Base-by-base conservation (phyloP, 2,329 filamentous ascomycete species). In the Colletotrichum sp. region DNA sequence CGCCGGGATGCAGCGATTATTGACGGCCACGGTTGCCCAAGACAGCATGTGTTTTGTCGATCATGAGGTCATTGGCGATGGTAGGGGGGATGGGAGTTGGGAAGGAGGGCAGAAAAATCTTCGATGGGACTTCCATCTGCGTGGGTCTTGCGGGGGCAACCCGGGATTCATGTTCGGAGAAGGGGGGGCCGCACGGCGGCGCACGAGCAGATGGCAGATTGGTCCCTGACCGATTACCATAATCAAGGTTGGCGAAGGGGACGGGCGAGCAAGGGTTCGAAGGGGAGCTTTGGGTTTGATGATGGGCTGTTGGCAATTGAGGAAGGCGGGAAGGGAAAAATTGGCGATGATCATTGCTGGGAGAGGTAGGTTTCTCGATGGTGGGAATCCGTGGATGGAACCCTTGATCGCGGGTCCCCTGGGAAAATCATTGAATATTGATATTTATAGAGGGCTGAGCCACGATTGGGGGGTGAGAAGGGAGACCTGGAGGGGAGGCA, bases 61-160 rank as follows among this genome's bases (percentile, higher is more conserved):
- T 77, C 72, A 77, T 77, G 75, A 77, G 72, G 72, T 77, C 75
- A 77, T 77, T 65, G 55, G 59, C n/a, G 52, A 67, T 67, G 59
- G n/a, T 30, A 63, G n/a, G 60, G 52, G 16, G 67, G 28, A 72
- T 66, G 64, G 60, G 28, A 57, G 52, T 59, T 68, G 60, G 57
- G 30, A 71, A n/a, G 39, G 39, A n/a, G 62, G 66, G 48, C 24
- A 67, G 66, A 39, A 75, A 75, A 66, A 24, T 76, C 55, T 76
- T 71, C 71, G 71, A 68, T 68, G 64, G 48, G 34, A 24, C 64
- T 73, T 75, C 57, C 64, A 68, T 60, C 32, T 62, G 44, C 70
- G 70, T 73, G 73, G 70, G 70, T 73, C 71, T 68, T 73, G 73
- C 70, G 73, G 73, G 70, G 73, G 48, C 63, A n/a, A 22, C 48